Percentiles rank a stretch among this genome's conserved stretches.
phyloP scores from a whole-genome alignment of 2,329 filamentous ascomycete genomes.

The Colletotrichum neosansevieriae region DNA sequence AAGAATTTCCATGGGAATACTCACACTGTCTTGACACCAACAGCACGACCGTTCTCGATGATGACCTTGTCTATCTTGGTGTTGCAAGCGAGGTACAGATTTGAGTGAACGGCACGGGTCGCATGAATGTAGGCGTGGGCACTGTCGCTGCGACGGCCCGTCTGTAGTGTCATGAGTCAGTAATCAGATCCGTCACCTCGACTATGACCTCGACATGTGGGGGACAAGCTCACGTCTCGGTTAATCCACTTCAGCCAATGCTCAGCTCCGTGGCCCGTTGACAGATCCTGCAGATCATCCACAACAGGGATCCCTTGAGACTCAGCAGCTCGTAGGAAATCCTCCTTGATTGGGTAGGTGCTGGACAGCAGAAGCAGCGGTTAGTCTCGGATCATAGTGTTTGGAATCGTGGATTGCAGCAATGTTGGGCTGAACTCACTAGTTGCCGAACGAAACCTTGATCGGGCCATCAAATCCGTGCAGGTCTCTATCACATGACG shows the following conservation, averaged over 20 bases:
- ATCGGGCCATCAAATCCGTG: slow-evolving; percentile 86
- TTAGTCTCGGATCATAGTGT: slow-evolving; percentile 14
- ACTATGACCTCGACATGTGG: too few species aligned
- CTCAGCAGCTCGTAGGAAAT: slow-evolving; percentile 80
- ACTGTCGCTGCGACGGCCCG: slow-evolving; percentile 79
- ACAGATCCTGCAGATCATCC: slow-evolving; percentile 81
- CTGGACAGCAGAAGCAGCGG: slow-evolving; percentile 44
- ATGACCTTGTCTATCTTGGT: slow-evolving; percentile 84
- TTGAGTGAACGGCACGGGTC: slow-evolving; percentile 76
- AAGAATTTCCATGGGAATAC: slow-evolving; percentile 26
- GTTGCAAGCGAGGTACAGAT: slow-evolving; percentile 79
- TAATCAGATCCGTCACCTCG: neutral
- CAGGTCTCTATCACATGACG: slow-evolving; percentile 60
- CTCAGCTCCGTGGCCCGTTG: slow-evolving; percentile 77
- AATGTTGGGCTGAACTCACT: slow-evolving; percentile 50
- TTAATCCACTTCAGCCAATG: slow-evolving; percentile 93
- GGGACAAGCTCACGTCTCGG: slow-evolving; percentile 59
- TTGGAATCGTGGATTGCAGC: neutral
- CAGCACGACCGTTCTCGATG: slow-evolving; percentile 77
- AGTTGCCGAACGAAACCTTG: slow-evolving; percentile 85
- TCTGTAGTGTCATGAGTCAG: slow-evolving; percentile 51
- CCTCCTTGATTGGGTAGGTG: slow-evolving; percentile 84
- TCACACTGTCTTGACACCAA: slow-evolving; percentile 76
- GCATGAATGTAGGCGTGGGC: slow-evolving; percentile 84
- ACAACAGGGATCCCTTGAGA: slow-evolving; percentile 80